These are phyloP conservation scores for Xylariomycetidae sp. DNA, from an alignment of 2,329 filamentous ascomycete genomes.

Conservation along the genomic window DNA sequence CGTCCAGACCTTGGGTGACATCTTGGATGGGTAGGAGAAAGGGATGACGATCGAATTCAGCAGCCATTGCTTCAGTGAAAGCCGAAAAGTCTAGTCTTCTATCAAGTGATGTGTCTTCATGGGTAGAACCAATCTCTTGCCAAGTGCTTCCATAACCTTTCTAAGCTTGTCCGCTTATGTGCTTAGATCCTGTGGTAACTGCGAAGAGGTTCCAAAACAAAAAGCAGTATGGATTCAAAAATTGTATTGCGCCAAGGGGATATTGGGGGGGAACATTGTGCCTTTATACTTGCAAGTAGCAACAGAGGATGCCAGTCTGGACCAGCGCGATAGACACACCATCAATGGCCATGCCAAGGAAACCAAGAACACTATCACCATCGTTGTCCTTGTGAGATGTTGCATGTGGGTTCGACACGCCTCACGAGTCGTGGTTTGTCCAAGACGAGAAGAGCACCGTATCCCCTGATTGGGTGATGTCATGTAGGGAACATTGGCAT, in stretches of 20 bases:
- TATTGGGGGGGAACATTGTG: no score
- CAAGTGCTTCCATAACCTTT: constrained; percentile 3
- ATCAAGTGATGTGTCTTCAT: constrained; percentile 12
- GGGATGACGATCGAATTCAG: constrained; percentile 49
- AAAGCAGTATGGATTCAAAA: no score
- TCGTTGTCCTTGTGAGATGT: constrained; percentile 4
- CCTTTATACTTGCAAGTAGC: no score
- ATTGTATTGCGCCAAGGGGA: no score
- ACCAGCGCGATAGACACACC: background rate
- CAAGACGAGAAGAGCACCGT: background rate
- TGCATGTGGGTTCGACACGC: constrained; percentile 3
- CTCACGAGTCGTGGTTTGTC: background rate
- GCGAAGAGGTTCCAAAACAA: no score
- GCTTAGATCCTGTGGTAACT: no score
- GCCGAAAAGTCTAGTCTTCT: constrained; percentile 5
- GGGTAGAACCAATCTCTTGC: constrained; percentile 2
- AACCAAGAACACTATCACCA: constrained; percentile 11
- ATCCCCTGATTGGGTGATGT: no score
- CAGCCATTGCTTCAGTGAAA: constrained; percentile 33
- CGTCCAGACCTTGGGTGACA: constrained; percentile 58
- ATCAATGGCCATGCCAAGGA: constrained; percentile 6
- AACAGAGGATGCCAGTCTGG: background rate
- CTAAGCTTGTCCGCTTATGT: no score
- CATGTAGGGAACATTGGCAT: no score
- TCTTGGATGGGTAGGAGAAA: constrained; percentile 58